Evolutionary conservation across 352 stramenopile genomes (phyloP).

Genomic region (Globisporangium perplexum): DNA sequence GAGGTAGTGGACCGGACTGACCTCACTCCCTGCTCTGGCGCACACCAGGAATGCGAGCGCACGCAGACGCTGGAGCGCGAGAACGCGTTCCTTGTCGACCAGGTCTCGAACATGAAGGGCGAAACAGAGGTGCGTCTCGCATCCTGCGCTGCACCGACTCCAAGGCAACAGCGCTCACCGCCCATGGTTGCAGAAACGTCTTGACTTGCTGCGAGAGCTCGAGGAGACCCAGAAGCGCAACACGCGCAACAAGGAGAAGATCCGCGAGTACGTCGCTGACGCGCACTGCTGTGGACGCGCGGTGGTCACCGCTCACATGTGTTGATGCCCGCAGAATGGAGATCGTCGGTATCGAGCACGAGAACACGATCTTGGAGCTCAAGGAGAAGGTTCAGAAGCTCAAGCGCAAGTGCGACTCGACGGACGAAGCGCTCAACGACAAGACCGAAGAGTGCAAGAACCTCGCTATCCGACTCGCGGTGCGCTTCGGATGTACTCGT

Average conservation of each 20-base stretch:
- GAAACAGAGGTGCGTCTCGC: conserved; percentile 41
- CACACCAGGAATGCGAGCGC: conserved; percentile 42
- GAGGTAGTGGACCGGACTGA: background rate
- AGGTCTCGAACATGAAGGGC: conserved; percentile 65
- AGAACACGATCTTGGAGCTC: conserved; percentile 68
- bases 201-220: conserved; percentile 61
- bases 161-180: background rate
- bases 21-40: background rate
- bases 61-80: conserved; percentile 54
- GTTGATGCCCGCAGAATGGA: conserved; percentile 32
- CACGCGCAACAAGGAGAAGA: conserved; percentile 60
- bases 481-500: conserved; percentile 7
- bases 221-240: conserved; percentile 68
- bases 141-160: background rate
- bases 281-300: background rate
- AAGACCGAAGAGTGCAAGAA: conserved; percentile 74
- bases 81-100: conserved; percentile 61
- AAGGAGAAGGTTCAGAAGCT: conserved; percentile 76
- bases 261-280: conserved; percentile 38
- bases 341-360: conserved; percentile 61
- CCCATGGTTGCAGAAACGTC: conserved; percentile 30
- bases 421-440: conserved; percentile 42
- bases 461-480: conserved; percentile 48
- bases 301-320: background rate
- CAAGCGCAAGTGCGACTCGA: conserved; percentile 42